Evolutionary conservation across 805 yeast species (phyloP).

Genomic region (Monosporozyma siamensis): DNA sequence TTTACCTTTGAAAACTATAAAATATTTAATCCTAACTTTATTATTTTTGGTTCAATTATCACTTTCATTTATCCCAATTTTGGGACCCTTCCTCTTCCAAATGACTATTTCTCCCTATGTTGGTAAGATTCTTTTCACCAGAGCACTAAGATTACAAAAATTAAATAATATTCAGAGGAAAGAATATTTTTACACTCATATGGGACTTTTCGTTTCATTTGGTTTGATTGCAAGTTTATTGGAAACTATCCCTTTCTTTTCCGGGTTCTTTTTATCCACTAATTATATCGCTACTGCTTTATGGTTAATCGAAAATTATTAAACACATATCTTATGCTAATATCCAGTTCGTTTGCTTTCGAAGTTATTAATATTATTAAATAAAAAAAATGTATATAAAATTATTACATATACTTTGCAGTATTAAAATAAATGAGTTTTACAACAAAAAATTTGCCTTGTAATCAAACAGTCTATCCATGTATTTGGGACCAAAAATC

Average conservation of each 20-base stretch:
- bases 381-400: neutral
- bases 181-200: constrained; percentile 17
- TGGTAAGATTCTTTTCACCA: constrained; percentile 23
- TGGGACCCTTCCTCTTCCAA: constrained; percentile 25
- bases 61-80: constrained; percentile 22
- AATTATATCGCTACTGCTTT: constrained; percentile 22
- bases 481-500: constrained; percentile 18
- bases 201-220: constrained; percentile 25
- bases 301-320: constrained; percentile 14
- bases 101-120: constrained; percentile 22
- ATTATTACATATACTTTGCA: no score
- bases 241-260: constrained; percentile 23
- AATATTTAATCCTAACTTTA: constrained; percentile 12
- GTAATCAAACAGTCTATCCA: no score
- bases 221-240: constrained; percentile 24
- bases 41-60: constrained; percentile 8
- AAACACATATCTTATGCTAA: neutral
- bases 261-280: constrained; percentile 20
- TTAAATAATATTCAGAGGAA: constrained; percentile 15
- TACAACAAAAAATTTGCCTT: no score
- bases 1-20: constrained; percentile 20
- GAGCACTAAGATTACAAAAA: constrained; percentile 16
- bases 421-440: no score
- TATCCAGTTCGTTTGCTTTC: neutral
- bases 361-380: neutral